Evolutionary conservation across 495 filamentous ascomycete species (phyloP).

Genomic region (Oleoguttula mirabilis): DNA sequence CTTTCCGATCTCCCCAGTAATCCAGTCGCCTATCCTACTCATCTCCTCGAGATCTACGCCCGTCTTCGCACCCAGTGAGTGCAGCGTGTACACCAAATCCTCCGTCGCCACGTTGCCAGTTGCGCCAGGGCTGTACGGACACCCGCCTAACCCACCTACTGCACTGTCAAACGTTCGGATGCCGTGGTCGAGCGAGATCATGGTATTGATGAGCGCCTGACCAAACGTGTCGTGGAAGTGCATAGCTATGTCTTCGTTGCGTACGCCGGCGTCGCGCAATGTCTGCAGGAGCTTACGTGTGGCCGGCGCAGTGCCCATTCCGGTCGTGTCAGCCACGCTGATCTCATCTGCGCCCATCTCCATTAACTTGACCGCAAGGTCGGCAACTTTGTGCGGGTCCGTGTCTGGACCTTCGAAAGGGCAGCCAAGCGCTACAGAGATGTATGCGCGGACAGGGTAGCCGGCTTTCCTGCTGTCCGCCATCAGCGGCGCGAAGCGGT

Average conservation of each 20-base stretch:
- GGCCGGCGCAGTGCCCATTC: constrained; percentile 83
- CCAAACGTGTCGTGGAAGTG: constrained; percentile 98
- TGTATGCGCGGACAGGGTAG: constrained; percentile 79
- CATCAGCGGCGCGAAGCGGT: constrained; percentile 65
- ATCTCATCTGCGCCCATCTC: constrained; percentile 97
- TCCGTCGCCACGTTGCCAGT: constrained; percentile 94
- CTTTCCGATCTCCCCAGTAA: constrained; percentile 64
- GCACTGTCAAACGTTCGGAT: constrained; percentile 82
- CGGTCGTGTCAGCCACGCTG: constrained; percentile 86
- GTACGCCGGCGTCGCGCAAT: constrained; percentile 62
- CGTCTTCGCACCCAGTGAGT: constrained; percentile 75
- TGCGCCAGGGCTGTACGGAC: constrained; percentile 84
- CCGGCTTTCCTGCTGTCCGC: constrained; percentile 54
- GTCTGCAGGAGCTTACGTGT: constrained; percentile 59
- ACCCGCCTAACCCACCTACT: constrained; percentile 85
- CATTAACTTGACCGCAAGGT: constrained; percentile 67
- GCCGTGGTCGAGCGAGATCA: constrained; percentile 76
- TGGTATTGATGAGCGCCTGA: constrained; percentile 80
- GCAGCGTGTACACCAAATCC: constrained; percentile 80
- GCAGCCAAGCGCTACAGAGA: constrained; percentile 87
- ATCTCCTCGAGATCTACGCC: constrained; percentile 77
- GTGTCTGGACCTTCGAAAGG: constrained; percentile 87
- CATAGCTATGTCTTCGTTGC: constrained; percentile 69
- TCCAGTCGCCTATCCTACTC: constrained; percentile 78
- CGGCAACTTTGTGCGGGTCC: constrained; percentile 62